Percentiles rank a stretch among this genome's conserved stretches.
phyloP scores from a whole-genome alignment of 176 grass and related monocot genomes.

The Paspalum vaginatum region DNA sequence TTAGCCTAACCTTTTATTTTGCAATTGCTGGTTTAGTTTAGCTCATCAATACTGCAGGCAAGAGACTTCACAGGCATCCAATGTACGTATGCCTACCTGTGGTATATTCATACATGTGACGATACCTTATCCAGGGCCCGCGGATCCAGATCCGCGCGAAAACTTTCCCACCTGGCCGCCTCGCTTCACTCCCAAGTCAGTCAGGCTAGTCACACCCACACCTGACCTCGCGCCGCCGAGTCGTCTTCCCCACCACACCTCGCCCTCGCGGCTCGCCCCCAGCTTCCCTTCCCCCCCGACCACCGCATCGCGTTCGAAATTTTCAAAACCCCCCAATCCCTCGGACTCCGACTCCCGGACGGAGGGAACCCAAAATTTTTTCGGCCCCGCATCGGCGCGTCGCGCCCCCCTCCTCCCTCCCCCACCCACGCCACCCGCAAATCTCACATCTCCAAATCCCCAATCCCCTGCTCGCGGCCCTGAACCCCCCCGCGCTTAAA shows the following conservation, averaged over 20 bases:
- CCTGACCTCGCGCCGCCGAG: background rate
- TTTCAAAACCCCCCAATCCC: conserved; percentile 51
- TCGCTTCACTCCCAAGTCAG: background rate
- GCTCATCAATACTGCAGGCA: too few species aligned
- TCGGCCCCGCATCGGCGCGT: conserved; percentile 19
- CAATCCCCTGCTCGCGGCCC: background rate
- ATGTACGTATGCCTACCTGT: too few species aligned
- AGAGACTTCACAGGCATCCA: too few species aligned
- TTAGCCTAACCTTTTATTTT: too few species aligned
- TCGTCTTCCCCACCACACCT: conserved; percentile 34
- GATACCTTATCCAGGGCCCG: too few species aligned
- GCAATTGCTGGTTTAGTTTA: too few species aligned
- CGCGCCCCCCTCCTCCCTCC: background rate
- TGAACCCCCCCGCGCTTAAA: conserved; percentile 31
- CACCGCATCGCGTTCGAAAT: conserved; percentile 42
- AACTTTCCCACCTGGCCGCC: conserved; percentile 36
- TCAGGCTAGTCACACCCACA: background rate
- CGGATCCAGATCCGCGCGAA: conserved; percentile 53
- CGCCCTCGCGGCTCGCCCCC: background rate
- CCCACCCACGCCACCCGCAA: background rate
- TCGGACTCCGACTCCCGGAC: conserved; percentile 17
- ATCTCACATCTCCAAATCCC: conserved; percentile 25
- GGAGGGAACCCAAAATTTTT: conserved; percentile 49
- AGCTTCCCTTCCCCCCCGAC: background rate
- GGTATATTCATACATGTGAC: too few species aligned